Evolutionary conservation across 345 rosid genomes (phyloP).

Genomic region (Eucalyptus erythrocorys): DNA sequence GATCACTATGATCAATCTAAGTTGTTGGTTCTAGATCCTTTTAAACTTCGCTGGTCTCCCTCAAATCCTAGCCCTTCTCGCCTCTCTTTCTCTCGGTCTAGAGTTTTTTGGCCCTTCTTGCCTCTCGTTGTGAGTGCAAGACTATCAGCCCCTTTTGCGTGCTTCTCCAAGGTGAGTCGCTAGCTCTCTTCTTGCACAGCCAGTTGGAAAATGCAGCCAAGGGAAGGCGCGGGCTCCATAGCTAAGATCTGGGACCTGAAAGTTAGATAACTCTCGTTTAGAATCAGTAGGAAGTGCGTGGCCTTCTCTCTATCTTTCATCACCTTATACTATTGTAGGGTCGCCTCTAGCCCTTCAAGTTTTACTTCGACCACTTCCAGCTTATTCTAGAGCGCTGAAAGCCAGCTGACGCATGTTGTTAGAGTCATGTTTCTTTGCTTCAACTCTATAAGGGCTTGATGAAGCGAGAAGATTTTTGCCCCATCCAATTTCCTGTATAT

Average conservation of each 20-base stretch:
- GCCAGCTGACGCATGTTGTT: too few relatives aligned
- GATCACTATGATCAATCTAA: fast-evolving
- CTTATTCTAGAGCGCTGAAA: fast-evolving
- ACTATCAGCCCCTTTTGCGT: fast-evolving
- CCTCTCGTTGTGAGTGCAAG: neutral
- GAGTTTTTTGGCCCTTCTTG: too few relatives aligned
- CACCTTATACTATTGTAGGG: neutral
- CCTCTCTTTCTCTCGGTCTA: too few relatives aligned
- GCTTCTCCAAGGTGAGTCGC: fast-evolving
- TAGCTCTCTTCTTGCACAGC: neutral
- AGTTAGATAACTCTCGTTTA: neutral
- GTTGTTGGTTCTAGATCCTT: fast-evolving
- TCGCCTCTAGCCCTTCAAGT: fast-evolving
- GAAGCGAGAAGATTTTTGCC: too few relatives aligned
- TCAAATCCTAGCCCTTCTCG: fast-evolving
- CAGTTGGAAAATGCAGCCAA: neutral
- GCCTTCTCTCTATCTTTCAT: neutral
- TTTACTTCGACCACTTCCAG: fast-evolving
- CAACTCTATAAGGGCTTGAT: too few relatives aligned
- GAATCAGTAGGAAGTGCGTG: neutral
- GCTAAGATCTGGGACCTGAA: neutral
- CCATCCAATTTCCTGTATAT: fast-evolving
- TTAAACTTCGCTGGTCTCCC: fast-evolving
- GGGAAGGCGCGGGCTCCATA: neutral
- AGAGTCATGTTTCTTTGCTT: too few relatives aligned